A percentile compares a stretch with the other conserved stretches of the same genome.
These are phyloP conservation scores for Boletus sp. DNA, from an alignment of 768 basidiomycete species.

Conservation along the genomic window DNA sequence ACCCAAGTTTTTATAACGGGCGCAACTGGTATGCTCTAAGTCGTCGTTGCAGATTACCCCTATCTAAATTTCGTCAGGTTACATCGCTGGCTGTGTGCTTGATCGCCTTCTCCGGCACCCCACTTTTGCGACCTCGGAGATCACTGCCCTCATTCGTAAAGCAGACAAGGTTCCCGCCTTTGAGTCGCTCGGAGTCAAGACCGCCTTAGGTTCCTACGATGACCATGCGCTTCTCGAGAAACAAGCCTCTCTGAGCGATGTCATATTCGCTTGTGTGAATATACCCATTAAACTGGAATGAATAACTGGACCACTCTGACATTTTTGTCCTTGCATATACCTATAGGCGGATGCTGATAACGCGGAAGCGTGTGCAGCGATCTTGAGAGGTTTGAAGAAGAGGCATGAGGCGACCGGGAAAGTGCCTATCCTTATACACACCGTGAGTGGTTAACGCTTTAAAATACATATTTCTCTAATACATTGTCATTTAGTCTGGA, in stretches of 20 bases:
- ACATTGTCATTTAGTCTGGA: slow-evolving; percentile 41
- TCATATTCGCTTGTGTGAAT: slow-evolving; percentile 42
- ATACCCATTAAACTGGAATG: not conserved
- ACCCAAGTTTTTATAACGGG: slow-evolving; percentile 22
- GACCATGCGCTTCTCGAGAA: slow-evolving; percentile 43
- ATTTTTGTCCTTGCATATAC: not conserved
- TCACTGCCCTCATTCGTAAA: slow-evolving; percentile 33
- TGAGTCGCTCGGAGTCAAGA: slow-evolving; percentile 25
- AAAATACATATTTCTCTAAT: not conserved
- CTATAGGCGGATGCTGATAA: slow-evolving; percentile 49
- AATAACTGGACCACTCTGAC: not conserved
- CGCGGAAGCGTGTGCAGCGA: slow-evolving; percentile 41
- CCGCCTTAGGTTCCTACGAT: slow-evolving; percentile 43
- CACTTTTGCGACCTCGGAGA: slow-evolving; percentile 19
- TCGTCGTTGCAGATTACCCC: not conserved
- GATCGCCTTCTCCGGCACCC: slow-evolving; percentile 29
- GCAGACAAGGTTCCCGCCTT: slow-evolving; percentile 23
- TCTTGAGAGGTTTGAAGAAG: slow-evolving; percentile 53
- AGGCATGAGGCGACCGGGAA: slow-evolving; percentile 41
- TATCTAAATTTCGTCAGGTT: slow-evolving; percentile 24
- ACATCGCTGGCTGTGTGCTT: slow-evolving; percentile 34
- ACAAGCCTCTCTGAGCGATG: slow-evolving; percentile 43
- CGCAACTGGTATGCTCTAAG: slow-evolving; percentile 16
- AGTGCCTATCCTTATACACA: slow-evolving; percentile 56
- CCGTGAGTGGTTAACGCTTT: slow-evolving; percentile 38